Evolutionary conservation across 345 rosid species (phyloP), one percentile per base, ranked within the genome.

Genomic region (Arabis alpina): DNA sequence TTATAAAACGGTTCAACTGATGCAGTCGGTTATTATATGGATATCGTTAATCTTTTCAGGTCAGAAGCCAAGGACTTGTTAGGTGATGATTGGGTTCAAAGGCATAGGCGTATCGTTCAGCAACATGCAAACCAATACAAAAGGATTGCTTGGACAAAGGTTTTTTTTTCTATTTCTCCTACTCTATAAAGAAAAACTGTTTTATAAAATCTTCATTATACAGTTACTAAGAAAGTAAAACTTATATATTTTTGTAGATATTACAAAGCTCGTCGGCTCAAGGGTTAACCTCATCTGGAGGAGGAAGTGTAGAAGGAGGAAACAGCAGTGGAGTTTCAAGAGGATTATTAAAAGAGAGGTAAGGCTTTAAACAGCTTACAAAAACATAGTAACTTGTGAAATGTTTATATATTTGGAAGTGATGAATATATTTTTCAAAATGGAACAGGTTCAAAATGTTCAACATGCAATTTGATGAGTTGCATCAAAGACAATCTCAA

Each of bases 61-160:
- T 94, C 99, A 60, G 99, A 94, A 87, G 99, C 97, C 64, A 94
- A 94, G 81, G 97, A 94, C 77, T 83, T 94, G 81, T 82, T 94
- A 45, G 99, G 99, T 43, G 99, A 94, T 77, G 99, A 94, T 75
- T 94, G 99, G 99, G 97, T 94, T 37, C 99, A 94, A 76, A 83
- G 88, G 74, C 96, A 94, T 76, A 81, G 99, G 80, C 93, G 99
- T 80, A 86, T 87, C 40, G 99, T 94, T 45, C 99, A 94, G 68
- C 99, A 91, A 82, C 95, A 94, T 76, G 99, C 99, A 71, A 94
- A 94, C 74, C 95, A 86, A 76, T 94, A 94, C 82, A 94, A 88
- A 84, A 85, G 99, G 82, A 82, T 58, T 80, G 97, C 89, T 14
- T 94, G 97, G 99, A 73, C 87, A 64, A 94, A 94, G 96, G 99